Base-by-base conservation (phyloP, 495 filamentous ascomycete species). In the Lasiosphaeria miniovina region DNA sequence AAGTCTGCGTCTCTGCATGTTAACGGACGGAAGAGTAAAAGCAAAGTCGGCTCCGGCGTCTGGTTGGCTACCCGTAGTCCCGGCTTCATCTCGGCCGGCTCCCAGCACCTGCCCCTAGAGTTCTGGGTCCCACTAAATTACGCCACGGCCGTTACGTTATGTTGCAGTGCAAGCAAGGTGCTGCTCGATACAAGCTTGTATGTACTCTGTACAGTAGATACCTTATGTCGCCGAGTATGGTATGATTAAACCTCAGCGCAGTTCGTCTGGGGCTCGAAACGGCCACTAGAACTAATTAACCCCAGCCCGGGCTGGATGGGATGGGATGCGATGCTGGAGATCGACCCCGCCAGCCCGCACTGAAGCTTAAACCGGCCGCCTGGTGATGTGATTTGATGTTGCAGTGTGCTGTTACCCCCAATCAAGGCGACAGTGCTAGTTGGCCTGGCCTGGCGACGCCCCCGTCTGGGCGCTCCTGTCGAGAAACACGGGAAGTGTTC, bases 41-140 rank as follows among this genome's bases (percentile, higher is more conserved):
- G 7, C 4, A 8, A 31, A 49, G 33, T 4, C 45, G 14, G 33
- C 38, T 43, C 17, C n/a, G 15, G 36, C 52, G 36, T 64, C 40
- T 64, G 62, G 62, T 64, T 64, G 62, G 62, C 54, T 60, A 54
- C 15, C 36, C 31, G 10, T 49, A 12, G 7, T 8, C 24, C 12
- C 62, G 62, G 62, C 54, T 60, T 64, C 62, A 64, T 64, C 58
- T 64, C 62, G 62, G 62, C 54, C 43, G 15, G 12, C 43, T 5
- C 43, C 43, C 43, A 11, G 15, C 43, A 5, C 11, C 43, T 24
- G 24, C 24, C 24, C 24, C 24, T 2, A 24, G 24, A 24, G 24
- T 24, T 24, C 24, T 24, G 24, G 24, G 24, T 2, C 24, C 24
- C 24, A 24, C 24, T 24, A 24, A 24, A 24, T 24, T 24, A 24